phyloP scores from a whole-genome alignment of 768 basidiomycete species.

The Phlegmacium glaucopus region DNA sequence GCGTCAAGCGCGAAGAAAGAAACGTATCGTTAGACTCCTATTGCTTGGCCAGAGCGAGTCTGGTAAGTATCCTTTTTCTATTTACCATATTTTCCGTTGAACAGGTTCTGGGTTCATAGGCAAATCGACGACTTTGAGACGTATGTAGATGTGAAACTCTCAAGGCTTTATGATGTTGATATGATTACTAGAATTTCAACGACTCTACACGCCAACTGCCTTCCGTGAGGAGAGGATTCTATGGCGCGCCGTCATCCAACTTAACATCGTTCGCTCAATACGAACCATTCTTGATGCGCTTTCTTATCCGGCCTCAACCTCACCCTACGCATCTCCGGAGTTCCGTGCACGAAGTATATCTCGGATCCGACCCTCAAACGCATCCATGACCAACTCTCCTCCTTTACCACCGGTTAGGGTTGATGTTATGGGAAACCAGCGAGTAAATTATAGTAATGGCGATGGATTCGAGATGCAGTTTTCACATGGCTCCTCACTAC shows the following conservation, averaged over 20 bases:
- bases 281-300: constrained; percentile 66
- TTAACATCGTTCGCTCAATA: constrained; percentile 77
- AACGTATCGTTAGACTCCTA: constrained; percentile 65
- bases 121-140: constrained; percentile 78
- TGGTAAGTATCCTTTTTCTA: constrained; percentile 40
- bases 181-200: constrained; percentile 63
- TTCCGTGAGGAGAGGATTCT: constrained; percentile 74
- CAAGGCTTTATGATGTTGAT: background rate
- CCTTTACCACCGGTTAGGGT: constrained; percentile 16
- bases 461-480: constrained; percentile 21
- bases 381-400: constrained; percentile 13
- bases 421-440: constrained; percentile 10
- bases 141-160: constrained; percentile 39
- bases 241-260: constrained; percentile 83
- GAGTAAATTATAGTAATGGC: constrained; percentile 13
- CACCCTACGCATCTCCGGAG: constrained; percentile 35
- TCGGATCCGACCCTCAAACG: constrained; percentile 15
- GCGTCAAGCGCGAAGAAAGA: constrained; percentile 60
- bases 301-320: constrained; percentile 31
- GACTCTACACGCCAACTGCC: constrained; percentile 67
- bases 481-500: constrained; percentile 20
- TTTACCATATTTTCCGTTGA: constrained; percentile 4
- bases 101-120: constrained; percentile 36
- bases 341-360: constrained; percentile 33
- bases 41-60: constrained; percentile 83